Percentiles rank a stretch among this genome's conserved stretches.
phyloP scores from a whole-genome alignment of 164 flowering plant species.

The Paratinospora sagittata region DNA sequence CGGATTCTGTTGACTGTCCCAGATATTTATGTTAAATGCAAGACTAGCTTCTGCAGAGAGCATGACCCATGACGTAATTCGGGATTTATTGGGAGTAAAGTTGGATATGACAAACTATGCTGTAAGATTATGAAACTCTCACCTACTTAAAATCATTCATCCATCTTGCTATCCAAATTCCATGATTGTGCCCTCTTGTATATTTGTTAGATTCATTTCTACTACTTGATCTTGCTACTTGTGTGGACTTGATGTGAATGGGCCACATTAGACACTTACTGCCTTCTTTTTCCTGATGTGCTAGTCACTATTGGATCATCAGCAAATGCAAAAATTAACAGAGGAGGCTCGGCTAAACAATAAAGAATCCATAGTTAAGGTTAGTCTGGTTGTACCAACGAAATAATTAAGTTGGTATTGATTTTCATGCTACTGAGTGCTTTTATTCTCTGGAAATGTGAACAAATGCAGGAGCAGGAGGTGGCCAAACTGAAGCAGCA shows the following conservation, averaged over 20 bases:
- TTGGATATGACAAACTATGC: slow-evolving; percentile 77
- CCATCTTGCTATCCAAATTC: neutral
- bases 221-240: too few relatives aligned
- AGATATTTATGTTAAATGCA: slow-evolving; percentile 85
- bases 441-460: neutral
- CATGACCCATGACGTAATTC: slow-evolving; percentile 98
- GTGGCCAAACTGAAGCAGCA: slow-evolving; percentile 59
- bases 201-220: neutral
- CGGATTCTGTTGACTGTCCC: slow-evolving; percentile 22
- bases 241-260: neutral
- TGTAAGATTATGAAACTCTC: slow-evolving; percentile 41
- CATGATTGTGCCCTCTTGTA: neutral
- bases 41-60: slow-evolving; percentile 92
- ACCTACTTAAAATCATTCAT: slow-evolving; percentile 6
- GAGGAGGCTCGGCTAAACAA: slow-evolving; percentile 40
- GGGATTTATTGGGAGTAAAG: slow-evolving; percentile 86
- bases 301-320: slow-evolving; percentile 60
- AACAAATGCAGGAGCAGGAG: slow-evolving; percentile 48
- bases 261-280: slow-evolving; percentile 2
- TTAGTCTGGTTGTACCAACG: slow-evolving; percentile 15
- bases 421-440: neutral
- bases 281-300: slow-evolving; percentile 8
- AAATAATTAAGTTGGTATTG: neutral
- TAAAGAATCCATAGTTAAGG: slow-evolving; percentile 50
- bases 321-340: slow-evolving; percentile 47